Evolutionary conservation across 2,329 filamentous ascomycete species (phyloP).

Genomic region (Alternaria alternata): DNA sequence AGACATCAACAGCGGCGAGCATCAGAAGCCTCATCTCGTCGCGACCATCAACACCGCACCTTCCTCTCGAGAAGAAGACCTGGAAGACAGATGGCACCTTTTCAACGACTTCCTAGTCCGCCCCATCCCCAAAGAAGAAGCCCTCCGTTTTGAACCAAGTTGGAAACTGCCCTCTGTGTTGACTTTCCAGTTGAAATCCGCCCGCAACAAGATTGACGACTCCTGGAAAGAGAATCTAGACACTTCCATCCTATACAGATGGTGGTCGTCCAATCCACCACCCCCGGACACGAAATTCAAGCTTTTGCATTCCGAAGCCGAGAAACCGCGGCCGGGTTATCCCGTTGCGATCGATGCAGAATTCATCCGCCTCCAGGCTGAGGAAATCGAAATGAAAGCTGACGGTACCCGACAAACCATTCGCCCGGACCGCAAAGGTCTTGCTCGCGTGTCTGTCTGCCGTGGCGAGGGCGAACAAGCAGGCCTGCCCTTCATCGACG

Average conservation of each 20-base stretch:
- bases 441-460: slow-evolving; percentile 92
- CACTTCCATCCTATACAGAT: slow-evolving; percentile 82
- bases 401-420: slow-evolving; percentile 93
- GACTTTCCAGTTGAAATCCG: slow-evolving; percentile 82
- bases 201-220: slow-evolving; percentile 82
- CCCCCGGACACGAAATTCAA: slow-evolving; percentile 65
- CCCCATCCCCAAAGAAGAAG: slow-evolving; percentile 80
- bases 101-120: slow-evolving; percentile 98
- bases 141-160: slow-evolving; percentile 83
- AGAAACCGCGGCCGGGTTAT: slow-evolving; percentile 74
- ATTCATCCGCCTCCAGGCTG: slow-evolving; percentile 90
- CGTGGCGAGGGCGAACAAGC: slow-evolving; percentile 80
- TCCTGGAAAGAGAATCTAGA: slow-evolving; percentile 87
- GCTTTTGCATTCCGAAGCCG: slow-evolving; percentile 64
- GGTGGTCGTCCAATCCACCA: slow-evolving; percentile 61
- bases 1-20: slow-evolving; percentile 85
- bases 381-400: slow-evolving; percentile 95
- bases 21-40: slow-evolving; percentile 89
- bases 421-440: slow-evolving; percentile 84
- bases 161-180: slow-evolving; percentile 95
- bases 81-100: slow-evolving; percentile 83
- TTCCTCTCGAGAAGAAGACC: slow-evolving; percentile 66
- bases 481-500: slow-evolving; percentile 90
- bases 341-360: slow-evolving; percentile 94
- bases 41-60: slow-evolving; percentile 86